Conservation (phyloP, 257 asterid species). For the Haberlea rhodopensis region DNA sequence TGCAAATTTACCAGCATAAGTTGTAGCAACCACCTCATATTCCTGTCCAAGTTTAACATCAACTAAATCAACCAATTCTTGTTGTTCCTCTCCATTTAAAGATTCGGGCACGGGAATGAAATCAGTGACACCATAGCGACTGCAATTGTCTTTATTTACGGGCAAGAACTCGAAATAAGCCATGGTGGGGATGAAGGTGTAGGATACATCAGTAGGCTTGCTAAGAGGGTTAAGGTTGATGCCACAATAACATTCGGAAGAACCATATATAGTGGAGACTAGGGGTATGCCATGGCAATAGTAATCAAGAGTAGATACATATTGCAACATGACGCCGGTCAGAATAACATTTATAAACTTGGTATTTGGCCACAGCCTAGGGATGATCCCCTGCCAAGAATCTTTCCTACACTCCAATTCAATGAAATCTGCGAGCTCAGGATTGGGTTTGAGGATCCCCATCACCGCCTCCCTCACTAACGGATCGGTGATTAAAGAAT, state of each 20-base stretch:
- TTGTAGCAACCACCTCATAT: slow-evolving; percentile 44
- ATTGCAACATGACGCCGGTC: slow-evolving; percentile 44
- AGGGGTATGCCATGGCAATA: slow-evolving; percentile 44
- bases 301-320: slow-evolving; percentile 39
- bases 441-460: slow-evolving; percentile 34
- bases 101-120: no score
- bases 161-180: slow-evolving; percentile 48
- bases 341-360: slow-evolving; percentile 37
- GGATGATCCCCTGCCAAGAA: slow-evolving; percentile 44
- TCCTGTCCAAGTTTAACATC: slow-evolving; percentile 38
- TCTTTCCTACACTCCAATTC: slow-evolving; percentile 35
- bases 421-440: slow-evolving; percentile 35
- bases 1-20: slow-evolving; percentile 36
- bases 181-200: slow-evolving; percentile 50
- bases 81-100: slow-evolving; percentile 16
- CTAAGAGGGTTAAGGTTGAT: slow-evolving; percentile 44
- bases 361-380: slow-evolving; percentile 41
- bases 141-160: slow-evolving; percentile 8
- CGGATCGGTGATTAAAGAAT: slow-evolving; percentile 29
- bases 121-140: not conserved
- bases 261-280: slow-evolving; percentile 41
- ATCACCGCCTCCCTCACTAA: slow-evolving; percentile 36
- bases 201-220: slow-evolving; percentile 39
- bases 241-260: slow-evolving; percentile 42
- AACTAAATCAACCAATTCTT: slow-evolving; percentile 37